Evolutionary conservation across 2,329 filamentous ascomycete species (phyloP).

Genomic region (Sarocladiaceae sp.): DNA sequence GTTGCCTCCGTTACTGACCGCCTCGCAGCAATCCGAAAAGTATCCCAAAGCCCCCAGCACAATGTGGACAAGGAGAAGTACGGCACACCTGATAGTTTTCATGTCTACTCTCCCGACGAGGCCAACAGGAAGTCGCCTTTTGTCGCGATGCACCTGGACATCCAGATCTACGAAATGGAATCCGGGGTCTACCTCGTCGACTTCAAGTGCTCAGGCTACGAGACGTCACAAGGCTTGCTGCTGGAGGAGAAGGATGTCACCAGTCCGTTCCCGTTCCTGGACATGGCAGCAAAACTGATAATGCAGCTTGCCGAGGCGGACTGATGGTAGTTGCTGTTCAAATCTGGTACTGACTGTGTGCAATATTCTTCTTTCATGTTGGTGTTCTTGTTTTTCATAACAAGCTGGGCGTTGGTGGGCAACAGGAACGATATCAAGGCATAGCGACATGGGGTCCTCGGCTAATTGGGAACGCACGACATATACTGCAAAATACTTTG

Average conservation of each 20-base stretch:
- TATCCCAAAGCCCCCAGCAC: slow-evolving; percentile 13
- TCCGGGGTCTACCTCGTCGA: slow-evolving; percentile 90
- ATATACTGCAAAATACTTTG: too few species aligned
- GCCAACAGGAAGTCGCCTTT: slow-evolving; percentile 49
- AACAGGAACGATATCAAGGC: background rate
- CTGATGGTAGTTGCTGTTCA: slow-evolving; percentile 18
- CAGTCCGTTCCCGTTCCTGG: slow-evolving; percentile 90
- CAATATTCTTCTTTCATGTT: background rate
- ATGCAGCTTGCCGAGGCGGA: slow-evolving; percentile 86
- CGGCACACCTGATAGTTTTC: slow-evolving; percentile 28
- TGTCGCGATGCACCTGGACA: slow-evolving; percentile 90
- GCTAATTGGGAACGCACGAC: too few species aligned
- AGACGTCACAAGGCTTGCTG: slow-evolving; percentile 65
- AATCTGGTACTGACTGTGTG: background rate
- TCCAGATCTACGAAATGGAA: slow-evolving; percentile 94
- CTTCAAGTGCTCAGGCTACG: slow-evolving; percentile 97
- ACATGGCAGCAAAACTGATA: slow-evolving; percentile 86
- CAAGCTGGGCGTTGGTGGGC: background rate
- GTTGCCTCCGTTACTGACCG: background rate
- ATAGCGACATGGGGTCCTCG: slow-evolving; percentile 1
- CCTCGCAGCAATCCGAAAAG: slow-evolving; percentile 28
- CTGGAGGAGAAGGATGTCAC: slow-evolving; percentile 92
- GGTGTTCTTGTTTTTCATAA: background rate
- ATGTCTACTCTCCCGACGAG: slow-evolving; percentile 30
- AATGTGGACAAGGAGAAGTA: slow-evolving; percentile 12